Evolutionary conservation across 2,329 filamentous ascomycete genomes (phyloP).

Genomic region (Berkeleyomyces rouxiae): DNA sequence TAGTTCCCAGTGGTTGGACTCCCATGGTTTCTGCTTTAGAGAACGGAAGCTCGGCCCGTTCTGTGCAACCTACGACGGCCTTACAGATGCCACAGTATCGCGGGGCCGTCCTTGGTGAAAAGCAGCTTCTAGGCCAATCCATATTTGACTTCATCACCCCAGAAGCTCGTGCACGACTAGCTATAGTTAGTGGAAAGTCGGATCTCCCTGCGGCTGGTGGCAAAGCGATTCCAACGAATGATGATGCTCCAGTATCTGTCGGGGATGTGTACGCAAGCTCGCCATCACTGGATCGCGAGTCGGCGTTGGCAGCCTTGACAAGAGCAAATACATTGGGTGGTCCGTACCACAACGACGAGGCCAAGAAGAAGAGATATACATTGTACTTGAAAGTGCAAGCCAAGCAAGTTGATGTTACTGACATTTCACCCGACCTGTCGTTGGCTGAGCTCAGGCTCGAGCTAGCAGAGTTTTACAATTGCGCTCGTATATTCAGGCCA

Average conservation of each 20-base stretch:
- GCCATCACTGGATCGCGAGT: slow-evolving; percentile 48
- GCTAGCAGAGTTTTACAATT: slow-evolving; percentile 54
- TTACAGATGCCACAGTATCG: background rate
- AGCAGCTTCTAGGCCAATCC: slow-evolving; percentile 71
- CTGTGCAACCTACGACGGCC: background rate
- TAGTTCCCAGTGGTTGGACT: slow-evolving; percentile 7
- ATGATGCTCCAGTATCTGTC: slow-evolving; percentile 40
- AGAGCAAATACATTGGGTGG: slow-evolving; percentile 48
- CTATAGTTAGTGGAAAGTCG: slow-evolving; percentile 52
- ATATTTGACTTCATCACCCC: slow-evolving; percentile 85
- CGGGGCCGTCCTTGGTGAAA: slow-evolving; percentile 43
- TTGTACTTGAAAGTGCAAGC: slow-evolving; percentile 49
- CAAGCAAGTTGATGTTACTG: slow-evolving; percentile 23
- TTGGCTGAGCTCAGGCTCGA: slow-evolving; percentile 56
- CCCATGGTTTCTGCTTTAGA: background rate
- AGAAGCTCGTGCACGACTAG: slow-evolving; percentile 60
- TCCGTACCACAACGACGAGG: slow-evolving; percentile 70
- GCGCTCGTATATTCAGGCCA: slow-evolving; percentile 65
- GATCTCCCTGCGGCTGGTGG: slow-evolving; percentile 64
- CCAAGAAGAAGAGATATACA: slow-evolving; percentile 66
- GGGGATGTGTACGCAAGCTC: slow-evolving; percentile 33
- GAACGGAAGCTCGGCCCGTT: background rate
- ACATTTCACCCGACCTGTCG: slow-evolving; percentile 24
- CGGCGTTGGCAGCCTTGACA: slow-evolving; percentile 50
- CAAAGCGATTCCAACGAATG: slow-evolving; percentile 46